Percentiles rank a stretch among this genome's conserved stretches.
Evolutionary conservation across 805 yeast species (phyloP).

Genomic region (Pichia deserticola): DNA sequence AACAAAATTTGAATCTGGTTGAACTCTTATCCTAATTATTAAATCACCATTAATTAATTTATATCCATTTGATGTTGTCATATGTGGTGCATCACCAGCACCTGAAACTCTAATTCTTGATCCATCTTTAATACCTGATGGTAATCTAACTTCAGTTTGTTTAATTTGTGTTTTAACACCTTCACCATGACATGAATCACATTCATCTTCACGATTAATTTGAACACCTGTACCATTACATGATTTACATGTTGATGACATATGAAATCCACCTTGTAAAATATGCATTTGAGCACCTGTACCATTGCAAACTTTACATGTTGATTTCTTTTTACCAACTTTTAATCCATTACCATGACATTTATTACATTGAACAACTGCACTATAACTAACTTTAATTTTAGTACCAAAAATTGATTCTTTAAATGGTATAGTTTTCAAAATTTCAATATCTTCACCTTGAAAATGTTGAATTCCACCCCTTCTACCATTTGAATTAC

Average conservation of each 20-base stretch:
- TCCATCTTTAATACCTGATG: conserved; percentile 84
- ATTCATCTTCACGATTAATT: conserved; percentile 59
- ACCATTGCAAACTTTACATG: conserved; percentile 87
- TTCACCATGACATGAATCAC: conserved; percentile 79
- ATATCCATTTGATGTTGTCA: conserved; percentile 65
- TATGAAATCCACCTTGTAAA: conserved; percentile 89
- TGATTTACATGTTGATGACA: conserved; percentile 84
- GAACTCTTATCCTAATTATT: conserved; percentile 71
- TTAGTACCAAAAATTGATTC: conserved; percentile 80
- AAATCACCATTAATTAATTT: conserved; percentile 78
- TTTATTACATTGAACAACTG: conserved; percentile 66
- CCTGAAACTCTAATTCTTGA: conserved; percentile 76
- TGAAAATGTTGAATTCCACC: conserved; percentile 63
- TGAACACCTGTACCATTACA: conserved; percentile 88
- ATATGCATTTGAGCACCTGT: conserved; percentile 84
- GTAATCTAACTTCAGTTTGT: conserved; percentile 75
- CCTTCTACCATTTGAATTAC: conserved; percentile 32
- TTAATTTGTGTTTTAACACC: conserved; percentile 70
- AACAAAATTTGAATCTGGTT: conserved; percentile 62
- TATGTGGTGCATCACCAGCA: conserved; percentile 84
- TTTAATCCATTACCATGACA: conserved; percentile 88
- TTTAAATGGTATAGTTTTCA: conserved; percentile 68
- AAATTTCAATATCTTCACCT: conserved; percentile 83
- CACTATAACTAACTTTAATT: conserved; percentile 60
- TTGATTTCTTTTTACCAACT: conserved; percentile 59